A percentile compares a stretch with the other conserved stretches of the same genome.
These are phyloP conservation scores for Aspergillus tamarii DNA, from an alignment of 2,329 filamentous ascomycete species.

Conservation along the genomic window DNA sequence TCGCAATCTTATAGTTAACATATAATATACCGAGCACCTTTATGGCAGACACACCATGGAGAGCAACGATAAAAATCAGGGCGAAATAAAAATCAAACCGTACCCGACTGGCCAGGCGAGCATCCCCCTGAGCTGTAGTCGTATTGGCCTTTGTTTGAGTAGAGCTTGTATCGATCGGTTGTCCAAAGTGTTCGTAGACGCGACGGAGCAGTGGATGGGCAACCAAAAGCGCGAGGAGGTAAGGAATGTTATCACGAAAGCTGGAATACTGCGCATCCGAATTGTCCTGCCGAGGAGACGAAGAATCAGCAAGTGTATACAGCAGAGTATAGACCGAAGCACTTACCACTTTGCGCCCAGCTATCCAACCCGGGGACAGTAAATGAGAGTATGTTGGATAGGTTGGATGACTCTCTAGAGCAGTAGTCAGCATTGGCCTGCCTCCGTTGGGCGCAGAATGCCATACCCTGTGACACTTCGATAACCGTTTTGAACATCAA, in stretches of 20 bases:
- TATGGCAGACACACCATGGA: slow-evolving; percentile 83
- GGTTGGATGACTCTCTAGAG: slow-evolving; percentile 74
- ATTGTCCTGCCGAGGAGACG: slow-evolving; percentile 65
- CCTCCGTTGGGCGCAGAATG: neutral
- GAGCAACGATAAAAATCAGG: slow-evolving; percentile 71
- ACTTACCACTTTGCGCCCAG: slow-evolving; percentile 81
- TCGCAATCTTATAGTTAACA: slow-evolving; percentile 80
- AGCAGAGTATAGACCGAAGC: neutral
- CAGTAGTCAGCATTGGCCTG: slow-evolving; percentile 19
- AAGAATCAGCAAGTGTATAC: slow-evolving; percentile 15
- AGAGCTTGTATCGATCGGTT: slow-evolving; percentile 39
- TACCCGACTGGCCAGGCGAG: slow-evolving; percentile 68
- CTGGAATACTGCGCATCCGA: slow-evolving; percentile 85
- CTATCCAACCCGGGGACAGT: slow-evolving; percentile 85
- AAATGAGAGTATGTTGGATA: slow-evolving; percentile 73
- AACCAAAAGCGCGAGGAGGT: slow-evolving; percentile 72
- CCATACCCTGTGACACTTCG: slow-evolving; percentile 75
- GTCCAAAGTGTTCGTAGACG: slow-evolving; percentile 65
- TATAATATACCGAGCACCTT: slow-evolving; percentile 83
- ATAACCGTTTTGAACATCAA: slow-evolving; percentile 91
- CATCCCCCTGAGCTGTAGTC: slow-evolving; percentile 50
- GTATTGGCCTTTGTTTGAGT: slow-evolving; percentile 20
- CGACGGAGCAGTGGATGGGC: slow-evolving; percentile 79
- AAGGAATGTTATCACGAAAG: slow-evolving; percentile 85
- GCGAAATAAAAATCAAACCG: slow-evolving; percentile 85